phyloP scores from a whole-genome alignment of 345 rosid genomes.

The Melaleuca quinquenervia region DNA sequence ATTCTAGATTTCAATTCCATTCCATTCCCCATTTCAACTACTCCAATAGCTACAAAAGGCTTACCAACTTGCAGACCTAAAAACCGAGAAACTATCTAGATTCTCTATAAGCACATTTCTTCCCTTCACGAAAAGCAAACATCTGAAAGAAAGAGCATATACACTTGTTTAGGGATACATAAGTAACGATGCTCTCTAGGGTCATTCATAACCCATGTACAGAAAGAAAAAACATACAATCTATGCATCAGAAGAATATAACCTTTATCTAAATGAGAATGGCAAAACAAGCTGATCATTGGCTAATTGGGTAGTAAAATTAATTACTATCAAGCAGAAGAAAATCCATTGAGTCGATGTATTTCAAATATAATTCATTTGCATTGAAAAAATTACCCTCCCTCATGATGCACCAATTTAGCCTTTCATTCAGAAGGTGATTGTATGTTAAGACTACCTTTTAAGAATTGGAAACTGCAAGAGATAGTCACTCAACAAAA shows the following conservation, averaged over 20 bases:
- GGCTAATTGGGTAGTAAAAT: neutral
- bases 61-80: neutral
- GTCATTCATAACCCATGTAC: slow-evolving; percentile 80
- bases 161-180: slow-evolving; percentile 85
- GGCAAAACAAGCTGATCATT: neutral
- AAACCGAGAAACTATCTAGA: neutral
- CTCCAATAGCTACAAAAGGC: neutral
- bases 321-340: neutral
- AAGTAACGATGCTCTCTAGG: slow-evolving; percentile 90
- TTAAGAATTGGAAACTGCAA: neutral
- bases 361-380: neutral
- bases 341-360: neutral
- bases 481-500: neutral
- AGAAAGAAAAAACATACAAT: neutral
- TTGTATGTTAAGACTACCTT: neutral
- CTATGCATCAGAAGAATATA: neutral
- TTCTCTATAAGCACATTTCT: neutral
- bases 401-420: neutral
- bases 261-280: neutral
- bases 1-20: too few species aligned
- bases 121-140: neutral
- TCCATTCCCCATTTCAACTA: too few species aligned
- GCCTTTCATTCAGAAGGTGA: neutral
- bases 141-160: neutral
- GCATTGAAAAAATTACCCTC: neutral